Conservation (phyloP, 129 eudicot genomes). For the Rutidosis leptorrhynchoides region DNA sequence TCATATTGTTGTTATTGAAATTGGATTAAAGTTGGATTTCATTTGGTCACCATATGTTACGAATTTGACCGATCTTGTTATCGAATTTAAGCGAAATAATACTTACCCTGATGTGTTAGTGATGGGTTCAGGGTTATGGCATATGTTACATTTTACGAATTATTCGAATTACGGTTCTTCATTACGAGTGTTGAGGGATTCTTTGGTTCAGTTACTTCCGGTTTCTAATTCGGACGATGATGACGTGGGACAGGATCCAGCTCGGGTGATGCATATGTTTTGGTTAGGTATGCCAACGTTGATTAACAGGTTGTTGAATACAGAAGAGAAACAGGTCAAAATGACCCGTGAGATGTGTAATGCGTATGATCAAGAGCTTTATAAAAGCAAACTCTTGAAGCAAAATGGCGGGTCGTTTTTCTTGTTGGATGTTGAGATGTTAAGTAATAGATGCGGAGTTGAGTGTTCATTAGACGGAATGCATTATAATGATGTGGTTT, state of each 20-base stretch:
- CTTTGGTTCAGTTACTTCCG: conserved; percentile 43
- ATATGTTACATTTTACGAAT: conserved; percentile 73
- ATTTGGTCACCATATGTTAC: conserved; percentile 79
- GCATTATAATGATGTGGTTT: conserved; percentile 79
- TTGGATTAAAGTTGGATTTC: conserved; percentile 85
- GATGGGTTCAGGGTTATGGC: conserved; percentile 94
- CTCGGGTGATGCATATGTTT: conserved; percentile 56
- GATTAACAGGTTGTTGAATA: conserved; percentile 71
- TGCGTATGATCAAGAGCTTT: conserved; percentile 55
- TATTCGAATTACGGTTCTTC: conserved; percentile 52
- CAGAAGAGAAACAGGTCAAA: conserved; percentile 74
- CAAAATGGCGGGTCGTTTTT: conserved; percentile 69
- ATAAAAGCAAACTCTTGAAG: conserved; percentile 59
- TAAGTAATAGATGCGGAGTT: conserved; percentile 62
- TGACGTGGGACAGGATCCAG: conserved; percentile 34
- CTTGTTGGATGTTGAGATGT: conserved; percentile 52
- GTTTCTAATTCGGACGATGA: conserved; percentile 29
- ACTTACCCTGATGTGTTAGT: conserved; percentile 77
- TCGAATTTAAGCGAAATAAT: conserved; percentile 35
- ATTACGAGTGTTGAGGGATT: conserved; percentile 44
- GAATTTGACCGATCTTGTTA: conserved; percentile 55
- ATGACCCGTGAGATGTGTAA: conserved; percentile 50
- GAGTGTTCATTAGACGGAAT: conserved; percentile 80
- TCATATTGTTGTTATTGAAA: conserved; percentile 49
- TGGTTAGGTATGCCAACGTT: conserved; percentile 89